Percentiles rank a stretch among this genome's conserved stretches.
phyloP scores from a whole-genome alignment of 78 protist species.

The Chrysochromulina tobinii region DNA sequence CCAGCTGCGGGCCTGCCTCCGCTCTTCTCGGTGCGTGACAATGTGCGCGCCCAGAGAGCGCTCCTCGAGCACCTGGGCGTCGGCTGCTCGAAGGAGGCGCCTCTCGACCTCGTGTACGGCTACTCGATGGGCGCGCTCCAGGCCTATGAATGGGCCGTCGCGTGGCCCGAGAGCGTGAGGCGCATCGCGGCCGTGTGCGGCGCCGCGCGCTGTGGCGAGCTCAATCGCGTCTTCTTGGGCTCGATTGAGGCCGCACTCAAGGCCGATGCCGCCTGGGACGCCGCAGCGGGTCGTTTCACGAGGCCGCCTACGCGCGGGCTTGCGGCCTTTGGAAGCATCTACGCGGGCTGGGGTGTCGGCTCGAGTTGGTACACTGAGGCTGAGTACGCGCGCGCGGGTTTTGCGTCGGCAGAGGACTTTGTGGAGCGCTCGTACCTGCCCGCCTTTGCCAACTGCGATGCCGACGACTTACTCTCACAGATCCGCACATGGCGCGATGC shows the following conservation, averaged over 20 bases:
- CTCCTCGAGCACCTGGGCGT: neutral
- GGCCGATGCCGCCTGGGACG: conserved; percentile 15
- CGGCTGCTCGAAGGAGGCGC: neutral
- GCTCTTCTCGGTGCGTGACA: neutral
- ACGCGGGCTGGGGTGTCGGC: conserved; percentile 43
- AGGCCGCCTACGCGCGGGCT: neutral
- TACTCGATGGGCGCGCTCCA: conserved; percentile 39
- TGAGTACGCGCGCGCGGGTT: neutral
- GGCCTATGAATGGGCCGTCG: conserved; percentile 26
- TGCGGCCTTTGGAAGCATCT: conserved; percentile 5
- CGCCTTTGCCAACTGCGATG: neutral
- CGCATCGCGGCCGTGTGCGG: conserved; percentile 16
- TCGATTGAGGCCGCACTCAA: conserved; percentile 18
- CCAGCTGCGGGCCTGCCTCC: neutral
- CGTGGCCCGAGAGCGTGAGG: neutral
- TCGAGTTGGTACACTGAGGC: neutral
- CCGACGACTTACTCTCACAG: conserved; percentile 12
- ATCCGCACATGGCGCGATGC: conserved; percentile 10
- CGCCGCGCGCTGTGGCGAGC: neutral
- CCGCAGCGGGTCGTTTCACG: neutral
- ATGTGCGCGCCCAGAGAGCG: conserved; percentile 5
- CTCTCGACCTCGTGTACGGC: conserved; percentile 11
- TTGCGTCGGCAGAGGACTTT: neutral
- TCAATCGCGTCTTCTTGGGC: neutral
- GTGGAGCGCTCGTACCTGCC: neutral